Conservation (phyloP, 768 basidiomycete species). For the Macrocybe gigantea region DNA sequence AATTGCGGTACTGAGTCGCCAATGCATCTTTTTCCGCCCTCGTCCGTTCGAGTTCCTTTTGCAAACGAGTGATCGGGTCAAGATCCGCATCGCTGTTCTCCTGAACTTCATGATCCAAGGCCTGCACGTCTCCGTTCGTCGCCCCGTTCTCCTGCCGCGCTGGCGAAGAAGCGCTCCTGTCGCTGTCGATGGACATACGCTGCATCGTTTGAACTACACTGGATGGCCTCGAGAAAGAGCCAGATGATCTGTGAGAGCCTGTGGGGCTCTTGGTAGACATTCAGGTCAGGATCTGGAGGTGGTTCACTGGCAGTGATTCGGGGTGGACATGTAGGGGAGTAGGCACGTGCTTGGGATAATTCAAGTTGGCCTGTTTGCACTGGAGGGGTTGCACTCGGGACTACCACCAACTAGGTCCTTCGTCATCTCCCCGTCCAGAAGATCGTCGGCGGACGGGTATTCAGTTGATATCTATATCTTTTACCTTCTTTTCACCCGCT, state of each 20-base stretch:
- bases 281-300: not conserved
- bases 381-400: too few species aligned
- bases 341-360: constrained; percentile 4
- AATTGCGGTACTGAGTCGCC: constrained; percentile 76
- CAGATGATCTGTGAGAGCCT: constrained; percentile 14
- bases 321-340: too few species aligned
- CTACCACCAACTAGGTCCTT: too few species aligned
- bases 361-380: too few species aligned
- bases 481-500: not conserved
- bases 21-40: constrained; percentile 86
- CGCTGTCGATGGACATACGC: constrained; percentile 20
- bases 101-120: not conserved
- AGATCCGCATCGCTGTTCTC: constrained; percentile 27
- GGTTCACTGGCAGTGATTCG: too few species aligned
- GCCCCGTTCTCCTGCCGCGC: not conserved
- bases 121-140: too few species aligned
- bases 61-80: constrained; percentile 54
- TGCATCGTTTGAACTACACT: too few species aligned
- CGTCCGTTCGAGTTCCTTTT: constrained; percentile 69
- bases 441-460: too few species aligned
- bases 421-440: too few species aligned
- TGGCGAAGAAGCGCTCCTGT: constrained; percentile 7
- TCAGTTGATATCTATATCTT: not conserved
- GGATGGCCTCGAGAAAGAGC: constrained; percentile 18
- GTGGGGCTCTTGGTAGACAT: constrained; percentile 21